These are phyloP conservation scores for Pythium oligandrum DNA, from an alignment of 352 stramenopile genomes.

Conservation along the genomic window DNA sequence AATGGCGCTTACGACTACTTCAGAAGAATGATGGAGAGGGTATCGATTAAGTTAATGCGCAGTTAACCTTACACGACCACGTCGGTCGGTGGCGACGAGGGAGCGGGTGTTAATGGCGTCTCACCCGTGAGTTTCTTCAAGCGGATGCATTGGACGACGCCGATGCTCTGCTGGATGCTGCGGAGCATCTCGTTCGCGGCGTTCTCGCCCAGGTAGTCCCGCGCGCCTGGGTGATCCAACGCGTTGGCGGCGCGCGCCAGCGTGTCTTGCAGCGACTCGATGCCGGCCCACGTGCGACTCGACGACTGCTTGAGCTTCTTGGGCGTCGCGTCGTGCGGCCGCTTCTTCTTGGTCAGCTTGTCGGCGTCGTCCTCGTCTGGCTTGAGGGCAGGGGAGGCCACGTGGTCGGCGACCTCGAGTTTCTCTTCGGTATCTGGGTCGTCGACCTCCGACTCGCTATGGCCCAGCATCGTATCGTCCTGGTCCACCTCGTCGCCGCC, in stretches of 20 bases:
- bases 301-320: conserved; percentile 9
- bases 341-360: not conserved
- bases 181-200: conserved; percentile 21
- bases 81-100: not conserved
- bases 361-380: not conserved
- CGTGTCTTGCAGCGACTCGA: conserved; percentile 19
- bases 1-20: not conserved
- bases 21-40: not conserved
- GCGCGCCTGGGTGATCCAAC: conserved; percentile 16
- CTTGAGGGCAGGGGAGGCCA: not conserved
- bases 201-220: conserved; percentile 18
- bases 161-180: conserved; percentile 26
- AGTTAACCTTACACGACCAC: conserved; percentile 15
- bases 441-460: conserved; percentile 4
- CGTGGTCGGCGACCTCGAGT: not conserved
- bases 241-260: conserved; percentile 12
- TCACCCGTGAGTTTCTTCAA: conserved; percentile 16
- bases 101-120: too few relatives aligned
- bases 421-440: not conserved
- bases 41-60: conserved; percentile 16
- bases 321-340: not conserved
- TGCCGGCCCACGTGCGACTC: conserved; percentile 8
- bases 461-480: conserved; percentile 2
- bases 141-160: conserved; percentile 23
- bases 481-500: conserved; percentile 3